Percentiles rank a stretch among this genome's conserved stretches.
These are phyloP conservation scores for Wilcoxina mikolae DNA, from an alignment of 495 filamentous ascomycete species.

Conservation along the genomic window DNA sequence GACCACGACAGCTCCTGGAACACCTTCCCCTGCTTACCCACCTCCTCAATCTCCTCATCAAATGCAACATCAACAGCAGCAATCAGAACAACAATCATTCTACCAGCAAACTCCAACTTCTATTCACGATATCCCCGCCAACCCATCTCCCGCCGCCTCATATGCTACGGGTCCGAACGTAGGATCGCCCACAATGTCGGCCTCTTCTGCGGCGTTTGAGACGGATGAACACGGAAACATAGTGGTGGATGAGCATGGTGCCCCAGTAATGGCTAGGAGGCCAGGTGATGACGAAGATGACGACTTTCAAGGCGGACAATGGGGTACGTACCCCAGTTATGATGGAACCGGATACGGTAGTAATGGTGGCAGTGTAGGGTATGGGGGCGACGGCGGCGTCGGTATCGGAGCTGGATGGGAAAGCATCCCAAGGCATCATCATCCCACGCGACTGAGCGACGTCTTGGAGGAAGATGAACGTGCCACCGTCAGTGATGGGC, in stretches of 20 bases:
- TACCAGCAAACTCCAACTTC: slow-evolving; percentile 27
- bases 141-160: slow-evolving; percentile 13
- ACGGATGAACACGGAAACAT: slow-evolving; percentile 38
- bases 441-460: slow-evolving; percentile 87
- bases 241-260: slow-evolving; percentile 35
- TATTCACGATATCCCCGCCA: slow-evolving; percentile 17
- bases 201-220: slow-evolving; percentile 33
- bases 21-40: slow-evolving; percentile 24
- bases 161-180: slow-evolving; percentile 23
- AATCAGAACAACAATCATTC: slow-evolving; percentile 28
- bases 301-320: slow-evolving; percentile 19
- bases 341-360: slow-evolving; percentile 21
- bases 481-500: slow-evolving; percentile 4
- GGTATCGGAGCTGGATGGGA: slow-evolving; percentile 51
- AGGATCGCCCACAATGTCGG: slow-evolving; percentile 22
- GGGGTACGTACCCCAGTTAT: slow-evolving; percentile 26
- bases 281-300: slow-evolving; percentile 10
- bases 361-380: slow-evolving; percentile 13
- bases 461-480: slow-evolving; percentile 68
- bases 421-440: slow-evolving; percentile 69
- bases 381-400: slow-evolving; percentile 13
- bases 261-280: slow-evolving; percentile 32
- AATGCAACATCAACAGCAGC: slow-evolving; percentile 22
- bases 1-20: slow-evolving; percentile 15
- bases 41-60: slow-evolving; percentile 26